A percentile compares a stretch with the other conserved stretches of the same genome.
These are phyloP conservation scores for Soucietia sequanensis DNA, from an alignment of 805 yeast genomes.

Conservation along the genomic window DNA sequence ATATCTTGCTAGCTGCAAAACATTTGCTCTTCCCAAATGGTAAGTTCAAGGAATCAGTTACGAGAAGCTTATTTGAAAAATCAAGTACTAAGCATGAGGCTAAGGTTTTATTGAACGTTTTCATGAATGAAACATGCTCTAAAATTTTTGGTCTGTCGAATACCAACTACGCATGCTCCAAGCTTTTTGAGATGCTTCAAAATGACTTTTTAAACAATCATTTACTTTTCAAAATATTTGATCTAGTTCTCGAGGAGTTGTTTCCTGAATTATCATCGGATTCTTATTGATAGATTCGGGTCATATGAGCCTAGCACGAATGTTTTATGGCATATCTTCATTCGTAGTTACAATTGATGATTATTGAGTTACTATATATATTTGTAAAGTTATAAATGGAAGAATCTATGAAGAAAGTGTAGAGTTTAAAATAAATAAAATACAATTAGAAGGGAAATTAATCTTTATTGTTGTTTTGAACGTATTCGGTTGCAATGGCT, in stretches of 20 bases:
- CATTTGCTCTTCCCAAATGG: conserved; percentile 44
- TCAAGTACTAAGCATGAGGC: conserved; percentile 59
- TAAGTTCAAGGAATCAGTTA: conserved; percentile 43
- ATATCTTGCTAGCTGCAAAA: conserved; percentile 22
- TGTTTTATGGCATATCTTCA: too few relatives aligned
- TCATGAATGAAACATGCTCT: conserved; percentile 64
- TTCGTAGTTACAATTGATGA: too few relatives aligned
- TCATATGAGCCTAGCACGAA: too few relatives aligned
- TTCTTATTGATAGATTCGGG: too few relatives aligned
- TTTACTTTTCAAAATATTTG: conserved; percentile 57
- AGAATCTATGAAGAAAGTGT: too few relatives aligned
- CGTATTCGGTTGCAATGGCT: conserved; percentile 85
- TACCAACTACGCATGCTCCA: conserved; percentile 59
- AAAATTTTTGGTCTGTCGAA: conserved; percentile 70
- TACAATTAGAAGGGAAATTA: conserved; percentile 5
- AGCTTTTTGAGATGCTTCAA: conserved; percentile 67
- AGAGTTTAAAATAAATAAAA: too few relatives aligned
- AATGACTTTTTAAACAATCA: conserved; percentile 69
- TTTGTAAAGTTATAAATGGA: too few relatives aligned
- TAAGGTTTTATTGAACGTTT: conserved; percentile 48
- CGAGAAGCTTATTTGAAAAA: conserved; percentile 53
- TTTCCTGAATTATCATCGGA: conserved; percentile 36
- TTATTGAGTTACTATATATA: too few relatives aligned
- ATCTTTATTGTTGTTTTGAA: conserved; percentile 25
- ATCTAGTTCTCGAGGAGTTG: conserved; percentile 50